Conservation (phyloP, 2,329 filamentous ascomycete genomes). For the Trichoderma sp. region DNA sequence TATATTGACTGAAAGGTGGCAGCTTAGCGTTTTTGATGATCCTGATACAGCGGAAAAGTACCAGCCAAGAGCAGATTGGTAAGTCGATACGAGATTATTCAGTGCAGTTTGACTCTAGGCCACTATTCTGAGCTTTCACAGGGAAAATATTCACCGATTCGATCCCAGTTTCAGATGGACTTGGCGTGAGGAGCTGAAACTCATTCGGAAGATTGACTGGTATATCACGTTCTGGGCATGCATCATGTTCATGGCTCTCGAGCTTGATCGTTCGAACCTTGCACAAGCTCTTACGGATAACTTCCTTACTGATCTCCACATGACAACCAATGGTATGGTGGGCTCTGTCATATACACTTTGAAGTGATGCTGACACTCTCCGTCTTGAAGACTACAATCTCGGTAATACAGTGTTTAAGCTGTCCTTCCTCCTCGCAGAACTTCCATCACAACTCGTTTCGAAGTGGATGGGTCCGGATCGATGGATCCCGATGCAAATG, state of each 20-base stretch:
- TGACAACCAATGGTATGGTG: slow-evolving; percentile 42
- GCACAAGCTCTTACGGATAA: slow-evolving; percentile 53
- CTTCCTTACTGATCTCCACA: slow-evolving; percentile 48
- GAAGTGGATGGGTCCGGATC: slow-evolving; percentile 62
- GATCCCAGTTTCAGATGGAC: slow-evolving; percentile 62
- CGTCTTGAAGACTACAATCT: slow-evolving; percentile 41
- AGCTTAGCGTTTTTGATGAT: slow-evolving; percentile 46
- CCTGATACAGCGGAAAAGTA: slow-evolving; percentile 43
- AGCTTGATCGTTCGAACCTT: slow-evolving; percentile 55
- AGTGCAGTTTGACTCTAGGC: background rate
- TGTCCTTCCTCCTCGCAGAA: slow-evolving; percentile 42
- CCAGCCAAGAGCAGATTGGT: slow-evolving; percentile 38
- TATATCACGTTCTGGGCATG: slow-evolving; percentile 46
- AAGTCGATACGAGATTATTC: background rate
- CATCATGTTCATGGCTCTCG: slow-evolving; percentile 57
- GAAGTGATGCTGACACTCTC: background rate
- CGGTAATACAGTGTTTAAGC: slow-evolving; percentile 41
- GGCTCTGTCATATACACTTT: too few relatives aligned
- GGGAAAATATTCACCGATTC: slow-evolving; percentile 61
- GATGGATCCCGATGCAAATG: slow-evolving; percentile 65
- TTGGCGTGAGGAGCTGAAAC: slow-evolving; percentile 56
- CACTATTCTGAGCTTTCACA: slow-evolving; percentile 39
- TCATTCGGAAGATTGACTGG: slow-evolving; percentile 53
- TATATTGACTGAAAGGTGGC: background rate
- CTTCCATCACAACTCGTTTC: slow-evolving; percentile 64